Base-by-base conservation (phyloP, 768 basidiomycete genomes). In the Amyloporia xantha region DNA sequence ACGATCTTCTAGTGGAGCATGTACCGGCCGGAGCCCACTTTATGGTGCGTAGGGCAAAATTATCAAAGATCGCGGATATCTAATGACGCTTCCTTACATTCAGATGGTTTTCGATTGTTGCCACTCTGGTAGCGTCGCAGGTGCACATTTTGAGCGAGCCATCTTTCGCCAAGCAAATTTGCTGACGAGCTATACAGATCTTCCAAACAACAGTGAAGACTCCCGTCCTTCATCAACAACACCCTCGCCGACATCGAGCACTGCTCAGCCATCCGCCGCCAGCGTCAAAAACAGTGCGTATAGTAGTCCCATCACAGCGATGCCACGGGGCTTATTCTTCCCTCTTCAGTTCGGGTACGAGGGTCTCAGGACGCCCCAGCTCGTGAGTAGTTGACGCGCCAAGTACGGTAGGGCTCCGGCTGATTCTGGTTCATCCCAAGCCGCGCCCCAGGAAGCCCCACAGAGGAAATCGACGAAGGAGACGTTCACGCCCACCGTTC, bases 1-100 rank as follows among this genome's bases (percentile, higher is more conserved):
- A 54, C 3, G 39, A 49, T 4, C 54, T 61, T 2, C 52, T 64
- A 13, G 60, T 62, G 9, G 43, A 60, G 10, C 27, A 42, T 11
- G 47, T 64, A 1, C 63, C 63, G 1, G 27, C 44, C 10, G 61
- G 61, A 3, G 51, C 52, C 15, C 54, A 46, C 20, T 42, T 61
- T 19, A 46, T 58, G 21, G 63, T 62, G 47, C n/a, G 60, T 47
- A 11, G n/a, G n/a, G n/a, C n/a, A n/a, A n/a, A n/a, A n/a, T n/a
- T 28, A n/a, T 17, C 20, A 33, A 33, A 7, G 30, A 15, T 3
- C 36, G 4, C 9, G 38, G 38, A 19, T 15, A 44, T n/a, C 3
- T 12, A 28, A 28, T 39, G 13, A 27, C 12, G 25, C 19, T 24
- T 17, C 9, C 12, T 23, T 4, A 39, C 10, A 23, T 13, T 36